These are phyloP conservation scores for Leccinum variicolor DNA, from an alignment of 768 basidiomycete genomes.

Conservation along the genomic window DNA sequence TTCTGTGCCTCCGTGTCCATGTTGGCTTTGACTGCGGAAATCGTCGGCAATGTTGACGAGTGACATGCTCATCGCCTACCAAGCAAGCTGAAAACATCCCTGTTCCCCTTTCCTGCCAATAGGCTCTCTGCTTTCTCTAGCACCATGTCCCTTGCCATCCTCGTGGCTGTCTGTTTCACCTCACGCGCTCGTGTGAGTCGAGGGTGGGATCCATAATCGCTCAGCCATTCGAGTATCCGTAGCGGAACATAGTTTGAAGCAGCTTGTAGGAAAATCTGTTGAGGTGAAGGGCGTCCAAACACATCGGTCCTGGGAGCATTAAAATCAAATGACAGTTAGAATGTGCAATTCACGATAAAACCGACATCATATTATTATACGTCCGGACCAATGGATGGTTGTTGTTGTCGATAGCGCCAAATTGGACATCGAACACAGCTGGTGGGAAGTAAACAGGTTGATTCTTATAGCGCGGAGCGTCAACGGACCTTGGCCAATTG, in stretches of 20 bases:
- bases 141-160: slow-evolving; percentile 14
- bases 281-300: slow-evolving; percentile 14
- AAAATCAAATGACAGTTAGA: slow-evolving; percentile 4
- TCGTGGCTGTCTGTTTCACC: background rate
- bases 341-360: background rate
- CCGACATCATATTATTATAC: slow-evolving; percentile 15
- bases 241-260: slow-evolving; percentile 12
- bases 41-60: background rate
- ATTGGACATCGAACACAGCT: slow-evolving; percentile 43
- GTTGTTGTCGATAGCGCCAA: slow-evolving; percentile 24
- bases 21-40: slow-evolving; percentile 23
- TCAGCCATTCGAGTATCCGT: slow-evolving; percentile 31
- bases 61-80: slow-evolving; percentile 24
- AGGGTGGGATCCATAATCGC: slow-evolving; percentile 22
- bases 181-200: slow-evolving; percentile 19
- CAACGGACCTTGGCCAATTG: slow-evolving; percentile 44
- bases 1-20: slow-evolving; percentile 24
- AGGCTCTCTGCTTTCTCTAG: slow-evolving; percentile 14
- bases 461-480: background rate
- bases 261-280: slow-evolving; percentile 15
- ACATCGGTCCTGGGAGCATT: slow-evolving; percentile 15
- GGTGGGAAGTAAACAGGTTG: background rate
- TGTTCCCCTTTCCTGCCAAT: slow-evolving; percentile 10
- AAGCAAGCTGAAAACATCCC: slow-evolving; percentile 33
- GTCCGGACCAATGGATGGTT: slow-evolving; percentile 5